phyloP scores from a whole-genome alignment of 2,329 filamentous ascomycete genomes.

The Rutstroemia sp. region DNA sequence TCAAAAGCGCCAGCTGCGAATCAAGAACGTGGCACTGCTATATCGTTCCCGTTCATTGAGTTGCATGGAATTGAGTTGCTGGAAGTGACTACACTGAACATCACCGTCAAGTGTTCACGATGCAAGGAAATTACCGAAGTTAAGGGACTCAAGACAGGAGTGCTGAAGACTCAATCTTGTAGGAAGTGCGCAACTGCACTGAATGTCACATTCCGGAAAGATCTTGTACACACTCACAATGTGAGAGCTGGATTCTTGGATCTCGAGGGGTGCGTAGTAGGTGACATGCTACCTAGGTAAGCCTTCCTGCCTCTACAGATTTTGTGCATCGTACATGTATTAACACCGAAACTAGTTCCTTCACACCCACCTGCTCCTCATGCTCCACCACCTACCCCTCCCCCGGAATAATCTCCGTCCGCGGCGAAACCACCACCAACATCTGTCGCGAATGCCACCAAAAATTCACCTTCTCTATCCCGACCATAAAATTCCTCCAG shows the following conservation, averaged over 20 bases:
- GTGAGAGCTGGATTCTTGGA: slow-evolving; percentile 74
- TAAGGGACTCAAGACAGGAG: slow-evolving; percentile 52
- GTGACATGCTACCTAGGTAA: slow-evolving; percentile 67
- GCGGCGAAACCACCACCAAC: slow-evolving; percentile 65
- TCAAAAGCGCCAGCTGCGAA: slow-evolving; percentile 15
- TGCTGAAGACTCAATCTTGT: slow-evolving; percentile 45
- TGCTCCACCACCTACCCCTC: slow-evolving; percentile 62
- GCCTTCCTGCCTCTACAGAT: slow-evolving; percentile 9
- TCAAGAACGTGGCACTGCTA: slow-evolving; percentile 62
- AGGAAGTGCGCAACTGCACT: slow-evolving; percentile 51
- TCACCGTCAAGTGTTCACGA: slow-evolving; percentile 70
- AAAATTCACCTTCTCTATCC: slow-evolving; percentile 73
- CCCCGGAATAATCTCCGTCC: slow-evolving; percentile 62
- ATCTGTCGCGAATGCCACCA: slow-evolving; percentile 73
- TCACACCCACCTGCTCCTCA: slow-evolving; percentile 68
- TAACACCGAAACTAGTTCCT: slow-evolving; percentile 45
- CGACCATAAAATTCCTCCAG: slow-evolving; percentile 69
- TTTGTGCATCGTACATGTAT: not conserved
- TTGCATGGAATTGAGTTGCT: slow-evolving; percentile 71
- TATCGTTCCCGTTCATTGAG: slow-evolving; percentile 72
- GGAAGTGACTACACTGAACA: slow-evolving; percentile 56
- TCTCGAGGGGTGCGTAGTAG: slow-evolving; percentile 63
- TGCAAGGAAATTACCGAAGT: slow-evolving; percentile 70
- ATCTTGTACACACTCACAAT: slow-evolving; percentile 66
- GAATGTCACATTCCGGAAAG: slow-evolving; percentile 51